These are phyloP conservation scores for Smittium mucronatum DNA, from an alignment of 371 early-diverging fungal species.

Conservation along the genomic window DNA sequence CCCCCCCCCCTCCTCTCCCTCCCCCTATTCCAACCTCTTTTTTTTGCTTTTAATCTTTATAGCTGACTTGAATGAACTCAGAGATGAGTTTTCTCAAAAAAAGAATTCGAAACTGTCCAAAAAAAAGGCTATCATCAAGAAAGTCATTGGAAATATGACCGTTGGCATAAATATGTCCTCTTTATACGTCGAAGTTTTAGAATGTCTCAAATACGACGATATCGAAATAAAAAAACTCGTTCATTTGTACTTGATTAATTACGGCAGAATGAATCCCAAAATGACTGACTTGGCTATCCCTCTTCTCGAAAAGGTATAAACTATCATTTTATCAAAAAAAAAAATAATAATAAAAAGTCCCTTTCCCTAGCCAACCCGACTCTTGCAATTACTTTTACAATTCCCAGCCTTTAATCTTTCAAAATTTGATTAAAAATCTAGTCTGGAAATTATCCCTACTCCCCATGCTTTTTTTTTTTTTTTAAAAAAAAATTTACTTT, in stretches of 20 bases:
- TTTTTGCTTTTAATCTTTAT: no score
- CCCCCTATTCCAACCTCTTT: no score
- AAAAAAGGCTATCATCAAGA: constrained; percentile 84
- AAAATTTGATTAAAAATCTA: background rate
- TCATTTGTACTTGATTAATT: constrained; percentile 76
- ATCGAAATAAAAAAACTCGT: constrained; percentile 89
- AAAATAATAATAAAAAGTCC: no score
- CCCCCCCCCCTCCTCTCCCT: no score
- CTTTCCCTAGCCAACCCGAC: no score
- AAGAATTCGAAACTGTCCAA: constrained; percentile 75
- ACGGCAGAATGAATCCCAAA: constrained; percentile 76
- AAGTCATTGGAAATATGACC: constrained; percentile 96
- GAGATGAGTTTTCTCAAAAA: constrained; percentile 75
- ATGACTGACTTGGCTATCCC: constrained; percentile 72
- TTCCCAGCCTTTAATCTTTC: background rate
- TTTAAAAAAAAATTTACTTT: no score
- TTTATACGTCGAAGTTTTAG: constrained; percentile 58
- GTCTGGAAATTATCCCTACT: background rate
- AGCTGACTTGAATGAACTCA: no score
- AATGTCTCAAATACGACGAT: constrained; percentile 42
- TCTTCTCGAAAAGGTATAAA: constrained; percentile 35
- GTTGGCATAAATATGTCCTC: constrained; percentile 96
- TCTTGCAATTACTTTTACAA: no score
- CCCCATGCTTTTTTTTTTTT: background rate
- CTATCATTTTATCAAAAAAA: background rate